A percentile compares a stretch with the other conserved stretches of the same genome.
Conservation (phyloP, 306 rosid species). For the Potentilla sterilis region DNA sequence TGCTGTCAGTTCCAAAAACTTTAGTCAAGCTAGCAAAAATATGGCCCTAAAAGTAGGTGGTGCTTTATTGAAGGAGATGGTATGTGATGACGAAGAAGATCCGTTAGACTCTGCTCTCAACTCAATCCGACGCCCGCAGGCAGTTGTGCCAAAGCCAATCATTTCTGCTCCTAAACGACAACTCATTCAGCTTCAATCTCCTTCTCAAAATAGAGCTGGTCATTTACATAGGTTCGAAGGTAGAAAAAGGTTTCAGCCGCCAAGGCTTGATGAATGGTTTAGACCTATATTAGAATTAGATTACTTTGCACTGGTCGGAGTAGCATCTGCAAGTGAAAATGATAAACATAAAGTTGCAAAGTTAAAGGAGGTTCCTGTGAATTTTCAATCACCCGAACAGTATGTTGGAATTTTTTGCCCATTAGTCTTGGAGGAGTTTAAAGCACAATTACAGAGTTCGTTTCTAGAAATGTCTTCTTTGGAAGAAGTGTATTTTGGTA, state of each 20-base stretch:
- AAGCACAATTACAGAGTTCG: slow-evolving; percentile 78
- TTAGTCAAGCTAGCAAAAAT: slow-evolving; percentile 36
- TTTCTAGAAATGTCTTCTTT: slow-evolving; percentile 74
- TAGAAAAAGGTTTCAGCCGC: slow-evolving; percentile 80
- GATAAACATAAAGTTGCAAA: slow-evolving; percentile 43
- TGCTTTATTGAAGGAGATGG: slow-evolving; percentile 39
- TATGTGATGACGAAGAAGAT: slow-evolving; percentile 45
- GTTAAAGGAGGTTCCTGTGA: slow-evolving; percentile 78
- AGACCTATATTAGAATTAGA: slow-evolving; percentile 81
- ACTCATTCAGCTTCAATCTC: slow-evolving; percentile 79
- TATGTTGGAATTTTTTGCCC: slow-evolving; percentile 79
- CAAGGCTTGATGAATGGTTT: slow-evolving; percentile 86
- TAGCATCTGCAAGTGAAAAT: slow-evolving; percentile 60
- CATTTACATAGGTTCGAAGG: slow-evolving; percentile 51
- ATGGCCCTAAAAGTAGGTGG: slow-evolving; percentile 30
- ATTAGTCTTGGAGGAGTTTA: slow-evolving; percentile 90
- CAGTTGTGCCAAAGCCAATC: slow-evolving; percentile 51
- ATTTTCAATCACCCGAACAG: slow-evolving; percentile 83
- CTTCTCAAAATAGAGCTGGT: slow-evolving; percentile 43
- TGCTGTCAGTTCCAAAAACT: slow-evolving; percentile 35
- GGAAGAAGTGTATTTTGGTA: slow-evolving; percentile 80
- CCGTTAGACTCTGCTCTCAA: slow-evolving; percentile 60
- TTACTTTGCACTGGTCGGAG: slow-evolving; percentile 68
- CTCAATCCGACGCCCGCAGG: slow-evolving; percentile 45
- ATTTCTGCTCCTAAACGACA: slow-evolving; percentile 60